phyloP scores from a whole-genome alignment of 2,329 filamentous ascomycete species.

The Ophiocordyceps unilateralis region DNA sequence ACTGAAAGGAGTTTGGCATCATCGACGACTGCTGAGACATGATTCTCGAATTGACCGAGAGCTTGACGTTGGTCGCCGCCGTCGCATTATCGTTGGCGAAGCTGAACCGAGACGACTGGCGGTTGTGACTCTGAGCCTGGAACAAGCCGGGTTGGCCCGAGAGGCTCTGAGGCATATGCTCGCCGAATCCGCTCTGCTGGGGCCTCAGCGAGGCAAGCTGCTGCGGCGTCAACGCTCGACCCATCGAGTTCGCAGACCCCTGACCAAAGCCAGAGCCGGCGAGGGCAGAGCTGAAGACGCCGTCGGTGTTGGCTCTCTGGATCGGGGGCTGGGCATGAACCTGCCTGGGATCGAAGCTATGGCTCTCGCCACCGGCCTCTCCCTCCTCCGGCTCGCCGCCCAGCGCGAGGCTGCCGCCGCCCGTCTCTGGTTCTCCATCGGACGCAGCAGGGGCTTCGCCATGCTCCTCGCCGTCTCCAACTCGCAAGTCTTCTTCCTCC shows the following conservation, averaged over 20 bases:
- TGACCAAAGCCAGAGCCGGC: constrained; percentile 28
- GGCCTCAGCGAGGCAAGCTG: constrained; percentile 53
- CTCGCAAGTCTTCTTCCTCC: constrained; percentile 46
- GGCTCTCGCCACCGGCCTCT: constrained; percentile 34
- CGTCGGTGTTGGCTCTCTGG: constrained; percentile 41
- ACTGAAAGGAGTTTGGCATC: constrained; percentile 53
- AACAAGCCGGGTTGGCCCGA: constrained; percentile 28
- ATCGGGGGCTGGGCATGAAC: constrained; percentile 62
- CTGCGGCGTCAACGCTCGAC: constrained; percentile 63
- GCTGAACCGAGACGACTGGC: constrained; percentile 74
- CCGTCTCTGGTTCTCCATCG: constrained; percentile 67
- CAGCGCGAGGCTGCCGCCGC: constrained; percentile 65
- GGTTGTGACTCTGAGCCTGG: constrained; percentile 51
- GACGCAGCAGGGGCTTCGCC: constrained; percentile 26
- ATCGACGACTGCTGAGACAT: constrained; percentile 79
- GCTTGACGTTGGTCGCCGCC: constrained; percentile 43
- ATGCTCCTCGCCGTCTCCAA: constrained; percentile 30
- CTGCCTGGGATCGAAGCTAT: constrained; percentile 39
- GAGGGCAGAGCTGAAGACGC: constrained; percentile 35
- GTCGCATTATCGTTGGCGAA: constrained; percentile 60
- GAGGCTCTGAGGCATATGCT: constrained; percentile 42
- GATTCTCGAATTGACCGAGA: constrained; percentile 60
- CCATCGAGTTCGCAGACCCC: constrained; percentile 32
- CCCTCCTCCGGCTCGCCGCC: constrained; percentile 85
- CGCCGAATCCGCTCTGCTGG: constrained; percentile 40